phyloP scores from a whole-genome alignment of 1,284 basidiomycete species.

The Puccinia triticina region DNA sequence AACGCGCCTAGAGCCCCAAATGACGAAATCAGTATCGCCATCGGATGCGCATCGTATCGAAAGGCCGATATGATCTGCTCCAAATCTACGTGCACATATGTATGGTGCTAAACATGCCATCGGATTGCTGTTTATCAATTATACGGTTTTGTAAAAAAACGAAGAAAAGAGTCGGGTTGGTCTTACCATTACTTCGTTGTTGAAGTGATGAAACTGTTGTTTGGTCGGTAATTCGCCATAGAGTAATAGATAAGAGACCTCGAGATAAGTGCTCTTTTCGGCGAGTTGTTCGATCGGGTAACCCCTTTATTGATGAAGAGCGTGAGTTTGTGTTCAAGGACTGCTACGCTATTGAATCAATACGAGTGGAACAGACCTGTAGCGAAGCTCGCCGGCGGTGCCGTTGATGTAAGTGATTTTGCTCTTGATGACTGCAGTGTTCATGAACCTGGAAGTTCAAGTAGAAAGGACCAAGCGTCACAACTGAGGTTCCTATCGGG shows the following conservation, averaged over 20 bases:
- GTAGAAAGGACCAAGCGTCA: neutral
- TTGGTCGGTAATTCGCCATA: constrained; percentile 78
- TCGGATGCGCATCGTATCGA: constrained; percentile 64
- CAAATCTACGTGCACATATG: constrained; percentile 74
- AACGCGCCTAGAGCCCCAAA: constrained; percentile 83
- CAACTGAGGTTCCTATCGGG: neutral
- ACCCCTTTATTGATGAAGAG: constrained; percentile 65
- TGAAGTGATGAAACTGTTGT: constrained; percentile 68
- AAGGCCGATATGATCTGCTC: constrained; percentile 66
- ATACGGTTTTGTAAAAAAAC: neutral
- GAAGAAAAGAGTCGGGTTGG: neutral
- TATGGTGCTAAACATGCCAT: constrained; percentile 65
- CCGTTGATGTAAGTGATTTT: constrained; percentile 86
- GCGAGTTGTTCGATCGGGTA: constrained; percentile 89
- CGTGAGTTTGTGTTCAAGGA: constrained; percentile 51
- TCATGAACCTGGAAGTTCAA: constrained; percentile 69
- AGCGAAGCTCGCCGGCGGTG: constrained; percentile 68
- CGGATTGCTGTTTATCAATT: neutral
- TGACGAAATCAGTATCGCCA: constrained; percentile 81
- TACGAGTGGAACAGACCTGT: constrained; percentile 55
- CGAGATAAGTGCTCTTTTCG: constrained; percentile 74
- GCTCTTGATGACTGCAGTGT: constrained; percentile 79
- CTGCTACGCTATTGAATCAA: too few relatives aligned
- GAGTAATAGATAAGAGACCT: constrained; percentile 80
- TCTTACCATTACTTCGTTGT: constrained; percentile 69